Percentiles rank a stretch among this genome's conserved stretches.
These are phyloP conservation scores for Coffea humblotiana DNA, from an alignment of 305 asterid species.

Conservation along the genomic window DNA sequence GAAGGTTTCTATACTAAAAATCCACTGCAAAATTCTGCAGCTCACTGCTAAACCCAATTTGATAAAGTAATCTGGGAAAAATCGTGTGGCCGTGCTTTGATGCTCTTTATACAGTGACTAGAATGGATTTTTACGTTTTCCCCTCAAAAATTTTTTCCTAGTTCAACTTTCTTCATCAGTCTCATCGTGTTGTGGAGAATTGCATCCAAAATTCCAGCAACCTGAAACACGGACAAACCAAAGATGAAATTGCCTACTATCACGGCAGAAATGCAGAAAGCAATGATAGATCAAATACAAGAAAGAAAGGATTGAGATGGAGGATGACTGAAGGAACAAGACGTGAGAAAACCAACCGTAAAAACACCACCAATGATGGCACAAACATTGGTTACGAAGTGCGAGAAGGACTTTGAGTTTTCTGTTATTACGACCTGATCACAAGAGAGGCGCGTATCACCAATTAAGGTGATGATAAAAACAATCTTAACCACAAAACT, in stretches of 20 bases:
- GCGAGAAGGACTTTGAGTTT: conserved; percentile 78
- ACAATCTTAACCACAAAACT: neutral
- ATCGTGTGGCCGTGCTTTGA: neutral
- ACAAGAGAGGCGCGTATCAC: neutral
- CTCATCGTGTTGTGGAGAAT: conserved; percentile 69
- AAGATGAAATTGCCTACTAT: neutral
- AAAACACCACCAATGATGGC: conserved; percentile 98
- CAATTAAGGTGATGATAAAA: neutral
- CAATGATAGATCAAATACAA: conserved; percentile 5
- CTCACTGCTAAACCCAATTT: neutral
- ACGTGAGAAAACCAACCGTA: conserved; percentile 61
- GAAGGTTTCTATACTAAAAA: neutral
- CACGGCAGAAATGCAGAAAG: neutral
- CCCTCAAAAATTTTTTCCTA: conserved; percentile 81
- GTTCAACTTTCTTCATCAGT: conserved; percentile 76
- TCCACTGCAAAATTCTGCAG: conserved; percentile 9
- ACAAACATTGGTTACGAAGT: conserved; percentile 84
- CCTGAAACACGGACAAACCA: conserved; percentile 48
- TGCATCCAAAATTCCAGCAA: conserved; percentile 92
- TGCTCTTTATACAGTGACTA: conserved; percentile 27
- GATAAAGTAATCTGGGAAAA: neutral
- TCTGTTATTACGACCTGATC: conserved; percentile 80
- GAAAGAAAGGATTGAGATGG: neutral
- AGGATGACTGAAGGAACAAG: neutral
- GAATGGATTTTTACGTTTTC: conserved; percentile 8